Conservation (phyloP, 257 asterid species). For the Handroanthus guayacan region DNA sequence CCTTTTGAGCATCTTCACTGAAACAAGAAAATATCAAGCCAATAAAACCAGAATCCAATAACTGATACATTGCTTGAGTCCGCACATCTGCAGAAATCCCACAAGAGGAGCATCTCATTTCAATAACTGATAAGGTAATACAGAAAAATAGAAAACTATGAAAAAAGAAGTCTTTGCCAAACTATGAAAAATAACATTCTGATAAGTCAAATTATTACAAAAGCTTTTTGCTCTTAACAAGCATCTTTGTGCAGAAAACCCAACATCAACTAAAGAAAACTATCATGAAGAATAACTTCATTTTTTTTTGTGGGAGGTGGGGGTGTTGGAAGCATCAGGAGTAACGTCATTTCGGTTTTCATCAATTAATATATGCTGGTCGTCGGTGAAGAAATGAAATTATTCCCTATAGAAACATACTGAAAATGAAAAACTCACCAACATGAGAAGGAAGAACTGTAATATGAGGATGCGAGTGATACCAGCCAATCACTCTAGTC, state of each 20-base stretch:
- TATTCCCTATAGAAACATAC: no score
- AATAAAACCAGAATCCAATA: conserved; percentile 95
- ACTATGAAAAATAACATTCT: conserved; percentile 4
- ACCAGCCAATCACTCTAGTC: conserved; percentile 99
- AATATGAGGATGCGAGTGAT: conserved; percentile 99
- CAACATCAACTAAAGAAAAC: conserved; percentile 13
- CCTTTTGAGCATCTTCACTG: conserved; percentile 99
- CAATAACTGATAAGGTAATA: not conserved
- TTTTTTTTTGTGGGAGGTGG: no score
- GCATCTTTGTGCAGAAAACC: not conserved
- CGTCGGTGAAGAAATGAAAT: not conserved
- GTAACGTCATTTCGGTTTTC: not conserved
- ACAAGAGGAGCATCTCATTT: conserved; percentile 24
- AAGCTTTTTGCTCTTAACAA: conserved; percentile 1
- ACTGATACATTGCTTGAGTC: conserved; percentile 98
- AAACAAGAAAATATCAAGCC: conserved; percentile 98
- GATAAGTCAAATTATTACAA: not conserved
- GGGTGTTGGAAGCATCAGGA: not conserved
- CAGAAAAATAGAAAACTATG: not conserved
- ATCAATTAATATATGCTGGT: not conserved
- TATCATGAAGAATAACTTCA: not conserved
- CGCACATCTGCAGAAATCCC: conserved; percentile 78
- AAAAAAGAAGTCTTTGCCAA: conserved; percentile 16
- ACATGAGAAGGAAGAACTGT: conserved; percentile 99
- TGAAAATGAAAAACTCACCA: conserved; percentile 60